Evolutionary conservation across 2,329 filamentous ascomycete species (phyloP).

Genomic region (Echinosphaeria canescens): DNA sequence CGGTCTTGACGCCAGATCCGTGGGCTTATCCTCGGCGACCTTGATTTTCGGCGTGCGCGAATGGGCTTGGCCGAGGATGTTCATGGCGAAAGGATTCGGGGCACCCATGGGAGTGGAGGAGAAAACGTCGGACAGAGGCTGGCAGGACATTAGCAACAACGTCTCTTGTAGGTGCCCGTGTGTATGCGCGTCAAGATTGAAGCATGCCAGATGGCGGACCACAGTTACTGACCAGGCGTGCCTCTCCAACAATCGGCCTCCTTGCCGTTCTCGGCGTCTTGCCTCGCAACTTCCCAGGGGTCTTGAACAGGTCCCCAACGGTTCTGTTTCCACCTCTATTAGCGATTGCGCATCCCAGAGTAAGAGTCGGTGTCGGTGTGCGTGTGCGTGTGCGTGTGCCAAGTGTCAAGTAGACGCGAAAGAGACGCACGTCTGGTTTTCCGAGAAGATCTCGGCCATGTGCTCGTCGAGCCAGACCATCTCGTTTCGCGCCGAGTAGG

Average conservation of each 20-base stretch:
- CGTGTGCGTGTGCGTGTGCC: constrained; percentile 4
- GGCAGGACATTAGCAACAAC: not conserved
- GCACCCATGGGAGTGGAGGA: constrained; percentile 30
- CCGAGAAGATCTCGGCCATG: constrained; percentile 83
- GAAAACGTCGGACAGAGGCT: constrained; percentile 40
- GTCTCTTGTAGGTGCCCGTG: too few relatives aligned
- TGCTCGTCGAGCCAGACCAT: constrained; percentile 98
- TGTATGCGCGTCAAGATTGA: too few relatives aligned
- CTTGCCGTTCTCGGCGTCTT: constrained; percentile 57
- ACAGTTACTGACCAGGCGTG: constrained; percentile 39
- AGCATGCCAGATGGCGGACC: too few relatives aligned
- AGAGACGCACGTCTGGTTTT: constrained; percentile 57
- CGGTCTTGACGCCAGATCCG: too few relatives aligned
- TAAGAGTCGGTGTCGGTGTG: too few relatives aligned
- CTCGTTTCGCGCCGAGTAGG: constrained; percentile 81
- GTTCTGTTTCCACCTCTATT: constrained; percentile 31
- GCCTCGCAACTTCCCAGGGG: constrained; percentile 61
- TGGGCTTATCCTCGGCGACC: constrained; percentile 30
- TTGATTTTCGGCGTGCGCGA: constrained; percentile 34
- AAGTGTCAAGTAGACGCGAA: not conserved
- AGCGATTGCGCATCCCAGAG: constrained; percentile 1
- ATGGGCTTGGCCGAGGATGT: constrained; percentile 16
- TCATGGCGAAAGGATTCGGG: constrained; percentile 28
- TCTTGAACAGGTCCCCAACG: constrained; percentile 91
- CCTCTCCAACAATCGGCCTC: constrained; percentile 33